Evolutionary conservation across 345 rosid genomes (phyloP).

Genomic region (Hypericum androsaemum): DNA sequence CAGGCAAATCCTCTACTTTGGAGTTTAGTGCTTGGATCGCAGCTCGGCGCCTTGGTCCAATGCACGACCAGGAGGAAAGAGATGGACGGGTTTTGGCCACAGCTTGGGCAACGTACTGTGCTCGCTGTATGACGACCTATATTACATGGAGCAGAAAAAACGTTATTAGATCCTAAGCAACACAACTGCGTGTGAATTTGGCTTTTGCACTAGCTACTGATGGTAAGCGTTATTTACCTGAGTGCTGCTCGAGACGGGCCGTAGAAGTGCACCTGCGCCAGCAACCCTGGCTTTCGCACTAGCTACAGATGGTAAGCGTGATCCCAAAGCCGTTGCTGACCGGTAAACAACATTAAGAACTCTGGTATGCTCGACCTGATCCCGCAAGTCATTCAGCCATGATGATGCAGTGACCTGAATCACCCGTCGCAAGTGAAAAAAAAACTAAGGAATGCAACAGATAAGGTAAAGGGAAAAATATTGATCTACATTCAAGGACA

Average conservation of each 20-base stretch:
- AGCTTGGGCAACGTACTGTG: slow-evolving; percentile 83
- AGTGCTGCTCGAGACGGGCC: slow-evolving; percentile 81
- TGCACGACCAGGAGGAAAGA: slow-evolving; percentile 83
- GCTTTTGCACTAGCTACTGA: slow-evolving; percentile 90
- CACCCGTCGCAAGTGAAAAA: slow-evolving; percentile 6
- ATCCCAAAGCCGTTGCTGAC: slow-evolving; percentile 89
- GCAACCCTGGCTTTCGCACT: slow-evolving; percentile 93
- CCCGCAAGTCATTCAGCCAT: slow-evolving; percentile 89
- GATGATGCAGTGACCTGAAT: slow-evolving; percentile 86
- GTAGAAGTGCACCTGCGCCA: slow-evolving; percentile 84
- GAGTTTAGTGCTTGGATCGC: slow-evolving; percentile 33
- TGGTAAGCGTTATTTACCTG: slow-evolving; percentile 69
- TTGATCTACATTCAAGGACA: neutral
- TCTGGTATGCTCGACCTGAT: slow-evolving; percentile 80
- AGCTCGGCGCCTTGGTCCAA: slow-evolving; percentile 74
- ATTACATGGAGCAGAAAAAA: neutral
- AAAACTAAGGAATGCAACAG: slow-evolving; percentile 1
- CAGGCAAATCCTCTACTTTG: slow-evolving; percentile 35
- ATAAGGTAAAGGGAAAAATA: neutral
- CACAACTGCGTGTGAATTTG: slow-evolving; percentile 51
- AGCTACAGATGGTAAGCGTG: slow-evolving; percentile 84
- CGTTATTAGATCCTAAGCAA: neutral
- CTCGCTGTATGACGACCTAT: slow-evolving; percentile 88
- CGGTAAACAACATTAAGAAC: slow-evolving; percentile 84
- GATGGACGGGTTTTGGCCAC: slow-evolving; percentile 72